Percentiles rank a stretch among this genome's conserved stretches.
Conservation (phyloP, 352 stramenopile species). For the Phytophthora cactorum region DNA sequence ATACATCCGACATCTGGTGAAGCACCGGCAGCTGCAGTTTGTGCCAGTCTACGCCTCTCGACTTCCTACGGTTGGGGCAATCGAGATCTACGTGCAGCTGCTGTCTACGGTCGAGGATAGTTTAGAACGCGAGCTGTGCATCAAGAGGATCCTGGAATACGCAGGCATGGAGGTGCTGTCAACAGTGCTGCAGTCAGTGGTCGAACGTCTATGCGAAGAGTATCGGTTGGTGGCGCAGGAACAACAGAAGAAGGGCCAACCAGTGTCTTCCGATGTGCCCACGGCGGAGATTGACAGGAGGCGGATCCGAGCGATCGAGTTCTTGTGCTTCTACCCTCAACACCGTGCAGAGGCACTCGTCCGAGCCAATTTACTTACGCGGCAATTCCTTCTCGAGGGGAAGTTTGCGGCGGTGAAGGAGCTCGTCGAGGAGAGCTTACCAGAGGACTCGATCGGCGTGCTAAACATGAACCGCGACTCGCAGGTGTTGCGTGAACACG, state of each 20-base stretch:
- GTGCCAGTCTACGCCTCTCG: slow-evolving; percentile 77
- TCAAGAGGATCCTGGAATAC: slow-evolving; percentile 74
- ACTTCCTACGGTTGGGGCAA: slow-evolving; percentile 60
- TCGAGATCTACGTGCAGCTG: slow-evolving; percentile 82
- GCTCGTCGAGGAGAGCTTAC: slow-evolving; percentile 62
- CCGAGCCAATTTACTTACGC: slow-evolving; percentile 64
- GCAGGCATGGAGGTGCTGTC: slow-evolving; percentile 71
- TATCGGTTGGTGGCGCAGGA: slow-evolving; percentile 36
- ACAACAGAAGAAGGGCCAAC: slow-evolving; percentile 36
- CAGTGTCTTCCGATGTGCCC: slow-evolving; percentile 24
- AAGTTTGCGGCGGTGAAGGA: slow-evolving; percentile 71
- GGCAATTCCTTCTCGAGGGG: slow-evolving; percentile 74
- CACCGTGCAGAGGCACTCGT: slow-evolving; percentile 69
- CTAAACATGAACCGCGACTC: slow-evolving; percentile 57
- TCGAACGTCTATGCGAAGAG: slow-evolving; percentile 53
- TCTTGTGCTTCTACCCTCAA: slow-evolving; percentile 75
- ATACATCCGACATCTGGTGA: slow-evolving; percentile 85
- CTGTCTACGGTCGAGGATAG: slow-evolving; percentile 63
- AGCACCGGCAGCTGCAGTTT: slow-evolving; percentile 78
- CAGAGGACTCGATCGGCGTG: slow-evolving; percentile 73
- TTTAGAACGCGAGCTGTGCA: slow-evolving; percentile 69
- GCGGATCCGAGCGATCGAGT: slow-evolving; percentile 73
- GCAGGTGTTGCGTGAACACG: slow-evolving; percentile 47
- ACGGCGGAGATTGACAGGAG: slow-evolving; percentile 59
- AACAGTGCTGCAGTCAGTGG: slow-evolving; percentile 60